Conservation (phyloP, 2,329 filamentous ascomycete species). For the Pseudogymnoascus sp. region DNA sequence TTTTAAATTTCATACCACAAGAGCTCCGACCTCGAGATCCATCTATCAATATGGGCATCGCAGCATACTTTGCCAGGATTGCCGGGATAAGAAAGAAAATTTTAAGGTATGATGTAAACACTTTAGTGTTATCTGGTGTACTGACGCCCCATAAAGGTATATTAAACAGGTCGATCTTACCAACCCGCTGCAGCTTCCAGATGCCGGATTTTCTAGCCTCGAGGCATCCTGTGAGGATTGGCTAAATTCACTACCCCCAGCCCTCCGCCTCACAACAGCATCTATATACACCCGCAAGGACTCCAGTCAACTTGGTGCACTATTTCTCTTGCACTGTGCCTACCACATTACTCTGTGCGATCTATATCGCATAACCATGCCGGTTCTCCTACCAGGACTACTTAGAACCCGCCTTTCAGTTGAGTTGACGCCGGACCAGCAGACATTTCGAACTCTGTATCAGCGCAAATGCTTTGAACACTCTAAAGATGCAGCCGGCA, state of each 20-base stretch:
- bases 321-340: conserved; percentile 39
- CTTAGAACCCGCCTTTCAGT: conserved; percentile 33
- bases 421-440: conserved; percentile 33
- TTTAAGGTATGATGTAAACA: background rate
- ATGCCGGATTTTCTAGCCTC: conserved; percentile 36
- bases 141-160: conserved; percentile 24
- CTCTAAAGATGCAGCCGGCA: conserved; percentile 24
- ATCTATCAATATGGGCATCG: background rate
- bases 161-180: conserved; percentile 35
- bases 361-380: conserved; percentile 40
- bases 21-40: background rate
- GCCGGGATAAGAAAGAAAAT: conserved; percentile 7
- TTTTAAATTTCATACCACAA: conserved; percentile 16
- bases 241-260: conserved; percentile 36
- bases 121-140: background rate
- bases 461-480: conserved; percentile 8
- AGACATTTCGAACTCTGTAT: conserved; percentile 26
- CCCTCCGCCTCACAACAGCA: conserved; percentile 36
- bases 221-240: conserved; percentile 35
- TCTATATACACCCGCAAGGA: conserved; percentile 40
- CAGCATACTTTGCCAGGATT: conserved; percentile 5
- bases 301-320: conserved; percentile 38
- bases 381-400: conserved; percentile 35
- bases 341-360: conserved; percentile 40
- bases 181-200: conserved; percentile 36